Conservation (phyloP, 78 protist species). For the Planoprotostelium fungivorum region DNA sequence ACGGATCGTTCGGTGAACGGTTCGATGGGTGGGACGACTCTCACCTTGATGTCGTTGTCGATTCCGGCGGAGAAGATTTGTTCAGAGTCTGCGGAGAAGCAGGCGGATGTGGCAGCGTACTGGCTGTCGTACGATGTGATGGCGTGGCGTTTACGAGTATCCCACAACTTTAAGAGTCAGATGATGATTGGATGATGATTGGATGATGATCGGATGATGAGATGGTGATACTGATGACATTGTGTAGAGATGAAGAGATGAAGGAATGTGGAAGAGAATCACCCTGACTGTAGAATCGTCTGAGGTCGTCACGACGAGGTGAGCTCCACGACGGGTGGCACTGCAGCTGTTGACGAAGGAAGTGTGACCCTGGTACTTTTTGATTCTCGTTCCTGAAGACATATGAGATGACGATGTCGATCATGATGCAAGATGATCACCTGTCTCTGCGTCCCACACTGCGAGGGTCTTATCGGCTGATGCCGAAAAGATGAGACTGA, state of each 20-base stretch:
- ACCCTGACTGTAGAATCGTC: conserved; percentile 59
- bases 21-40: too few species aligned
- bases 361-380: conserved; percentile 58
- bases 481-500: conserved; percentile 10
- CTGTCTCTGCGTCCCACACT: conserved; percentile 62
- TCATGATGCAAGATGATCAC: neutral
- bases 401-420: neutral
- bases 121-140: conserved; percentile 3
- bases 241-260: too few species aligned
- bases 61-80: conserved; percentile 65
- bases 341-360: conserved; percentile 51
- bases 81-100: conserved; percentile 42
- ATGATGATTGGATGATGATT: too few species aligned
- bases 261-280: too few species aligned
- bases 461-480: conserved; percentile 59
- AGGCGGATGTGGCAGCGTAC: conserved; percentile 61
- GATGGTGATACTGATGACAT: too few species aligned
- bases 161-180: conserved; percentile 41
- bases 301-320: conserved; percentile 30
- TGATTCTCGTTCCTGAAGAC: conserved; percentile 12
- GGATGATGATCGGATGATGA: too few species aligned
- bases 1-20: too few species aligned
- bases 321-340: conserved; percentile 43
- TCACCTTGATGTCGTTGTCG: conserved; percentile 67
- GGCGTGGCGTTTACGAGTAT: conserved; percentile 20